Evolutionary conservation across 2,329 filamentous ascomycete species (phyloP).

Genomic region (Colletotrichum gloeosporioides): DNA sequence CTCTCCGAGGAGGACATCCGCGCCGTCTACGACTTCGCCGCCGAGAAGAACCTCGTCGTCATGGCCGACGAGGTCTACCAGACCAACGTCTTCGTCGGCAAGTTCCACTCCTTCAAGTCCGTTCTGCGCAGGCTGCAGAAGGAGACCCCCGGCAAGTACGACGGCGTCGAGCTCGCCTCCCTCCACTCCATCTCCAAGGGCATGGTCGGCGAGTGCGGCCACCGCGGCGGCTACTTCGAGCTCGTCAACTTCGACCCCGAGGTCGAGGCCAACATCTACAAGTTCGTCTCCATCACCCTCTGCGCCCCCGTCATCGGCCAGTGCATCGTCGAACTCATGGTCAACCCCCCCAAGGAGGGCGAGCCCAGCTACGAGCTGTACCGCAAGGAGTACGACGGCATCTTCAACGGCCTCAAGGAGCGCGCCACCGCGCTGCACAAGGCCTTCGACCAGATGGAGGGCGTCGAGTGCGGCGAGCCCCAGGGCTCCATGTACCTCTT

Average conservation of each 20-base stretch:
- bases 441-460: slow-evolving; percentile 94
- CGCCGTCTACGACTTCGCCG: slow-evolving; percentile 85
- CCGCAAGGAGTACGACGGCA: slow-evolving; percentile 81
- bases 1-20: slow-evolving; percentile 81
- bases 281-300: slow-evolving; percentile 96
- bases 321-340: slow-evolving; percentile 97
- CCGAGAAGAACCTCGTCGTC: slow-evolving; percentile 83
- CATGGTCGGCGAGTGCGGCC: slow-evolving; percentile 98
- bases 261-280: slow-evolving; percentile 95
- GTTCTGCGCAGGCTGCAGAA: slow-evolving; percentile 82
- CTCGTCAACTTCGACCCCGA: slow-evolving; percentile 85
- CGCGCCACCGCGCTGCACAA: slow-evolving; percentile 87
- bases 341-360: slow-evolving; percentile 87
- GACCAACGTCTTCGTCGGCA: slow-evolving; percentile 94
- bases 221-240: slow-evolving; percentile 98
- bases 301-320: slow-evolving; percentile 95
- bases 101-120: slow-evolving; percentile 96
- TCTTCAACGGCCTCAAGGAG: slow-evolving; percentile 78
- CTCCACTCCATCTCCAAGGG: slow-evolving; percentile 96
- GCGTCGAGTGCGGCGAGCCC: slow-evolving; percentile 86
- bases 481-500: slow-evolving; percentile 99
- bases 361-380: slow-evolving; percentile 87
- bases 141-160: slow-evolving; percentile 76
- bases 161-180: slow-evolving; percentile 86
- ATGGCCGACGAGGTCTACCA: slow-evolving; percentile 99